Percentiles rank a stretch among this genome's conserved stretches.
These are phyloP conservation scores for Backusella mclennaniae DNA, from an alignment of 192 early-diverging fungal genomes.

Conservation along the genomic window DNA sequence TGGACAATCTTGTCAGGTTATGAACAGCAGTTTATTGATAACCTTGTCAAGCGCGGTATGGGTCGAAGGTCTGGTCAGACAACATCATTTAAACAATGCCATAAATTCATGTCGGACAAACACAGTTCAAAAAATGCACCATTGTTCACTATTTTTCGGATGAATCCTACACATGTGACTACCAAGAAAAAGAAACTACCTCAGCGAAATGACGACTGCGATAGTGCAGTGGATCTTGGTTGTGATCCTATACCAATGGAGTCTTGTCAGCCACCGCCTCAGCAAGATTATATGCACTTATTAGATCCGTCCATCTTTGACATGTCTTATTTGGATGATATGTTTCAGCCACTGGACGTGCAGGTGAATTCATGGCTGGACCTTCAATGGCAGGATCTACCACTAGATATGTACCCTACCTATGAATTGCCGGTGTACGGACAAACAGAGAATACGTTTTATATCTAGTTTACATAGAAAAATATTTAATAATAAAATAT, in stretches of 20 bases:
- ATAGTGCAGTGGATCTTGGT: neutral
- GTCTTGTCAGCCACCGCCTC: neutral
- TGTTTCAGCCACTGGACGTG: neutral
- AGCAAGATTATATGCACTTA: neutral
- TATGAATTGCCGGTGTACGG: neutral
- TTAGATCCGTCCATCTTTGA: neutral
- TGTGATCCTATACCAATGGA: neutral
- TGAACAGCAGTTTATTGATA: conserved; percentile 31
- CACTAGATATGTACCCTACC: neutral
- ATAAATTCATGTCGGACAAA: neutral
- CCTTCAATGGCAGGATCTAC: neutral
- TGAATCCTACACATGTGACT: neutral
- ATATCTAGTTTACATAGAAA: neutral
- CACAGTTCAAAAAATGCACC: neutral
- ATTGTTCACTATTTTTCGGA: conserved; percentile 24
- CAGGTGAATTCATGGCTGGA: neutral
- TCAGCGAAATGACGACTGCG: neutral
- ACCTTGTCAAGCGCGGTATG: conserved; percentile 11
- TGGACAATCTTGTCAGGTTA: conserved; percentile 48
- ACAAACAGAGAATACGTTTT: neutral
- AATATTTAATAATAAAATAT: neutral
- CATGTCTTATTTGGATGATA: neutral
- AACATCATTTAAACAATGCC: neutral
- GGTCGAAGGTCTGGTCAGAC: neutral
- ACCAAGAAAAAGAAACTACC: neutral